Percentiles rank a stretch among this genome's conserved stretches.
These are phyloP conservation scores for Mycena sp. DNA, from an alignment of 1,284 basidiomycete species.

Conservation along the genomic window DNA sequence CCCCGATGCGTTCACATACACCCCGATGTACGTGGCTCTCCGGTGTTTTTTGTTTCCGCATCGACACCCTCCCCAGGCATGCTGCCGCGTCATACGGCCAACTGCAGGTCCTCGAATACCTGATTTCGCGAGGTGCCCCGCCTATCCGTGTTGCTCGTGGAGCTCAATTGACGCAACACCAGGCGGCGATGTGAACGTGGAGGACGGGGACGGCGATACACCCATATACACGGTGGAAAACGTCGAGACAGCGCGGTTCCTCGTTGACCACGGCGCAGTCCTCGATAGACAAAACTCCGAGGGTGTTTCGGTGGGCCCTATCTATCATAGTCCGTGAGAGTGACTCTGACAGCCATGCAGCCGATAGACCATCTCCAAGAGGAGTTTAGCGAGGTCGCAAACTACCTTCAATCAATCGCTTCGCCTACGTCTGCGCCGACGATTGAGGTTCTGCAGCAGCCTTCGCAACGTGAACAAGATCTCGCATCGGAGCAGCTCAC, in stretches of 20 bases:
- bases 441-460: conserved; percentile 42
- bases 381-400: conserved; percentile 84
- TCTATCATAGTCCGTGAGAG: conserved; percentile 21
- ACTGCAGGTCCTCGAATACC: conserved; percentile 79
- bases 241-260: conserved; percentile 80
- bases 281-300: conserved; percentile 73
- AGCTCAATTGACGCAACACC: conserved; percentile 32
- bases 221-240: conserved; percentile 92
- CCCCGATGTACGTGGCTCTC: conserved; percentile 74
- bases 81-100: conserved; percentile 95
- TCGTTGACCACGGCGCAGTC: conserved; percentile 86
- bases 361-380: conserved; percentile 81
- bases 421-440: conserved; percentile 46
- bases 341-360: conserved; percentile 51
- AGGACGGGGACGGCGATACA: conserved; percentile 90
- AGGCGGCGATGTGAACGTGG: conserved; percentile 90
- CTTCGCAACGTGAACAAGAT: conserved; percentile 78
- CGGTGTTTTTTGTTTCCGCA: conserved; percentile 33
- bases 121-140: conserved; percentile 73
- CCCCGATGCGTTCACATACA: conserved; percentile 85
- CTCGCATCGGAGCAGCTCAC: conserved; percentile 77
- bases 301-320: conserved; percentile 75
- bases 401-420: conserved; percentile 67
- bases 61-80: conserved; percentile 65
- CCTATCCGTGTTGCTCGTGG: conserved; percentile 31